Evolutionary conservation across 2,329 filamentous ascomycete species (phyloP).

Genomic region (Fusarium agapanthi): DNA sequence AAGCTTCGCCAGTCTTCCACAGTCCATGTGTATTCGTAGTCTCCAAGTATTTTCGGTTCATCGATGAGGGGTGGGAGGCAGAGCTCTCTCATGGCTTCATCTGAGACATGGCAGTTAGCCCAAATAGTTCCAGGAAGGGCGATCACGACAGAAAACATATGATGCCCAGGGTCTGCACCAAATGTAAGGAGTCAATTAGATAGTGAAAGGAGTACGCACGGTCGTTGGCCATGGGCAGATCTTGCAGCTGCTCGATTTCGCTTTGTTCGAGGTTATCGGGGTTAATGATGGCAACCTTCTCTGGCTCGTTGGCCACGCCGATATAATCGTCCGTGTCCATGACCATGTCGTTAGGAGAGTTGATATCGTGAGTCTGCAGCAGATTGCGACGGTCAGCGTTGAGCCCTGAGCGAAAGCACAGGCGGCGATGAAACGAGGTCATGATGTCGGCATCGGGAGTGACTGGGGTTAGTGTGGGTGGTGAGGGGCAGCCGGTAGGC

Average conservation of each 20-base stretch:
- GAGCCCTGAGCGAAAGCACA: slow-evolving; percentile 29
- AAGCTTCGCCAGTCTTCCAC: slow-evolving; percentile 84
- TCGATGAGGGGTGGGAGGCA: slow-evolving; percentile 76
- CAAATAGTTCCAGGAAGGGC: background rate
- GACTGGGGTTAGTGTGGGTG: slow-evolving; percentile 26
- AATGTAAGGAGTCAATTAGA: background rate
- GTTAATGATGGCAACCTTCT: slow-evolving; percentile 64
- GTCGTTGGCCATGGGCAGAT: slow-evolving; percentile 61
- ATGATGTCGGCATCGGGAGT: slow-evolving; percentile 38
- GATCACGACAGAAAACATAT: background rate
- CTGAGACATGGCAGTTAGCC: slow-evolving; percentile 53
- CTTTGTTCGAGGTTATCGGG: slow-evolving; percentile 59
- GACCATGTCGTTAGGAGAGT: slow-evolving; percentile 66
- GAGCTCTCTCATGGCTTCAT: slow-evolving; percentile 84
- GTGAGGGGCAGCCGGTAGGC: slow-evolving; percentile 28
- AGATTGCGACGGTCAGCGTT: slow-evolving; percentile 39
- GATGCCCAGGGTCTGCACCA: background rate
- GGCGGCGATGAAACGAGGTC: slow-evolving; percentile 20
- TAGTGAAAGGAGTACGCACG: slow-evolving; percentile 52
- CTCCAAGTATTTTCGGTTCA: slow-evolving; percentile 81
- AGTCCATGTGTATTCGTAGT: slow-evolving; percentile 84
- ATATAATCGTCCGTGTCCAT: slow-evolving; percentile 65
- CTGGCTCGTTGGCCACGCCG: slow-evolving; percentile 57
- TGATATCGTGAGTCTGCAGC: slow-evolving; percentile 61
- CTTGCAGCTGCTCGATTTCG: slow-evolving; percentile 58